Evolutionary conservation across 805 yeast species (phyloP).

Genomic region (Saturnispora halmiae): DNA sequence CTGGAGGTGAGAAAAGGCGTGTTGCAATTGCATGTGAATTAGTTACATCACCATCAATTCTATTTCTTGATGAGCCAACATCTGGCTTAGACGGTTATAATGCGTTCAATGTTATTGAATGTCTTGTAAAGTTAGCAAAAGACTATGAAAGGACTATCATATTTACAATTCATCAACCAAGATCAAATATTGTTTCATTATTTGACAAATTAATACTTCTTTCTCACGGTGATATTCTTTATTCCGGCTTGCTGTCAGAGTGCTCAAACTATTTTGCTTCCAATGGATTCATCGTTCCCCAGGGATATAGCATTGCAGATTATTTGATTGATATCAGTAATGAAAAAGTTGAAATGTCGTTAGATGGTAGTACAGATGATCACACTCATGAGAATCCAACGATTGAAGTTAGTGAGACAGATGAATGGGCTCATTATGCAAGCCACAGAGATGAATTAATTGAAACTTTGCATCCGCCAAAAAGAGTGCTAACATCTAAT

Average conservation of each 20-base stretch:
- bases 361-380: conserved; percentile 16
- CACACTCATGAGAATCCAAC: conserved; percentile 24
- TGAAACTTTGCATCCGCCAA: conserved; percentile 16
- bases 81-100: conserved; percentile 92
- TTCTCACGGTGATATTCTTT: conserved; percentile 78
- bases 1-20: conserved; percentile 88
- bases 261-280: conserved; percentile 68
- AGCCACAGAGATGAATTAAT: conserved; percentile 65
- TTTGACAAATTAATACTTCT: conserved; percentile 77
- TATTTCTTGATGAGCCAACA: conserved; percentile 88
- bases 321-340: conserved; percentile 86
- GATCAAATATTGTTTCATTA: conserved; percentile 87
- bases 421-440: conserved; percentile 84
- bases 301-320: conserved; percentile 90
- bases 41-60: conserved; percentile 77
- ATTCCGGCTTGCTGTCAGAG: conserved; percentile 73
- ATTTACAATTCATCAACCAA: conserved; percentile 93
- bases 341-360: conserved; percentile 28
- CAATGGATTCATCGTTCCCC: conserved; percentile 76
- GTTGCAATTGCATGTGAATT: conserved; percentile 91
- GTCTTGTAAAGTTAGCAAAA: conserved; percentile 68
- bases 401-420: conserved; percentile 32
- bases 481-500: conserved; percentile 6
- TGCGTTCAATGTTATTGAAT: conserved; percentile 84
- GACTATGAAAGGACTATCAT: conserved; percentile 80